Evolutionary conservation across 2,329 filamentous ascomycete genomes (phyloP), one percentile per base, ranked within the genome.

Genomic region (Apiospora arundinis): DNA sequence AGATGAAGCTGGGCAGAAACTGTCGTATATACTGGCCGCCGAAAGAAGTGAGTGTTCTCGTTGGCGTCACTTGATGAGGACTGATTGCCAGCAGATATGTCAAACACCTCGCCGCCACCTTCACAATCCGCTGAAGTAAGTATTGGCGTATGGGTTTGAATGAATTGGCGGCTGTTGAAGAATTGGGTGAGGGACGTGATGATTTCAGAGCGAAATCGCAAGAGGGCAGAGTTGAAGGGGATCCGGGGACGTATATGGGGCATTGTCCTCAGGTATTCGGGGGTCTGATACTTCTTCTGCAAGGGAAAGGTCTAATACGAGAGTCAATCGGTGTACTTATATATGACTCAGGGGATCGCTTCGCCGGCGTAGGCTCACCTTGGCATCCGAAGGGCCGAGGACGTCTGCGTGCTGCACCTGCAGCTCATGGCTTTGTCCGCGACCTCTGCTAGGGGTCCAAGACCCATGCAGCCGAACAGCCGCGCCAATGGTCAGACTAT

Each of bases 101-200:
- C 90, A 78, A 99, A 99, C 23, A 97, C 95, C 80, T 98, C 95
- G 0, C 96, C 96, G 1, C 95, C 96, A 4, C 96, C 96, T 84
- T 99, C 96, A 78, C 96, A 99, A 78, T 99, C 96, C 0, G 95
- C 97, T 0, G 95, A 98, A 1, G 96, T 98, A 78, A 99, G 93
- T 77, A 98, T 91, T 5, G 96, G 96, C 4, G 96, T 94, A 76
- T 98, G 95, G 9, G 93, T 94, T 82, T 98, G 93, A 72, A 93
- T 88, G 77, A 93, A 95, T 70, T 90, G 87, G 72, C 90, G 87
- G 37, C 85, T 83, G 66, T 88, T 87, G 82, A 98, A 98, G 82
- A 95, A 95, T 66, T 88, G 88, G 69, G 90, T 93, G 60, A 97
- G 81, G 66, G 91, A 88, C 67, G 91, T 89, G 74, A 95, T 92